Evolutionary conservation across 352 stramenopile genomes (phyloP).

Genomic region (Blastocystis sp.): DNA sequence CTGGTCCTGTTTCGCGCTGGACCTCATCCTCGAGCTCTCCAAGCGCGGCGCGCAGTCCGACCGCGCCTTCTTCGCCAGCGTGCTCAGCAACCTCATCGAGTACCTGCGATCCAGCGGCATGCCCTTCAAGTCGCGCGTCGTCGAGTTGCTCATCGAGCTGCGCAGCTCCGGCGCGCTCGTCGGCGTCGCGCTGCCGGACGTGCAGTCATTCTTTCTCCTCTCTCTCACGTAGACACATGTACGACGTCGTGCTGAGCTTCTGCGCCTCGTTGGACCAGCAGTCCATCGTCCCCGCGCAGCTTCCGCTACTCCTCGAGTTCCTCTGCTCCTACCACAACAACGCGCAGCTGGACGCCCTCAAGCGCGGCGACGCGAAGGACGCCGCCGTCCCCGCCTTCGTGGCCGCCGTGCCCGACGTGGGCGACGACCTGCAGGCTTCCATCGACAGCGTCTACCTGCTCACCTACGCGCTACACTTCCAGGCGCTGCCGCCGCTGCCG

Average conservation of each 20-base stretch:
- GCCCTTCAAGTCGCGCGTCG: slow-evolving; percentile 48
- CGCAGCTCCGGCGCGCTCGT: not conserved
- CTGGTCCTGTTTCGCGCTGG: slow-evolving; percentile 40
- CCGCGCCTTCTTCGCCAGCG: not conserved
- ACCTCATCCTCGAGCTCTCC: slow-evolving; percentile 29
- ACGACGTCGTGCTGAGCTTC: not conserved
- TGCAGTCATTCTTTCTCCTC: not conserved
- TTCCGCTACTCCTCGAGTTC: slow-evolving; percentile 31
- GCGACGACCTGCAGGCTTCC: not conserved
- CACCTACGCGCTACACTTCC: not conserved
- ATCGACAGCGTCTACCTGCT: slow-evolving; percentile 34
- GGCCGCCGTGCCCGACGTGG: not conserved
- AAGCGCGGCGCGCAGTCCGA: not conserved
- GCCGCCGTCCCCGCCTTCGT: not conserved
- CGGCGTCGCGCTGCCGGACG: not conserved
- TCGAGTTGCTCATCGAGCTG: slow-evolving; percentile 25
- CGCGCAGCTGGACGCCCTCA: not conserved
- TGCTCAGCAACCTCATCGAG: slow-evolving; percentile 16
- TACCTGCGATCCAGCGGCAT: slow-evolving; percentile 24
- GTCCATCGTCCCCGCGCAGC: slow-evolving; percentile 15
- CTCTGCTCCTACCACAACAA: not conserved
- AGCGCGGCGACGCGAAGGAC: not conserved
- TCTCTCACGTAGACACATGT: not conserved
- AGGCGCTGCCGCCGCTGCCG: not conserved
- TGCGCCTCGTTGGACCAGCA: not conserved